phyloP scores from a whole-genome alignment of 2,329 filamentous ascomycete species.

The Phaeosphaeriaceae sp. region DNA sequence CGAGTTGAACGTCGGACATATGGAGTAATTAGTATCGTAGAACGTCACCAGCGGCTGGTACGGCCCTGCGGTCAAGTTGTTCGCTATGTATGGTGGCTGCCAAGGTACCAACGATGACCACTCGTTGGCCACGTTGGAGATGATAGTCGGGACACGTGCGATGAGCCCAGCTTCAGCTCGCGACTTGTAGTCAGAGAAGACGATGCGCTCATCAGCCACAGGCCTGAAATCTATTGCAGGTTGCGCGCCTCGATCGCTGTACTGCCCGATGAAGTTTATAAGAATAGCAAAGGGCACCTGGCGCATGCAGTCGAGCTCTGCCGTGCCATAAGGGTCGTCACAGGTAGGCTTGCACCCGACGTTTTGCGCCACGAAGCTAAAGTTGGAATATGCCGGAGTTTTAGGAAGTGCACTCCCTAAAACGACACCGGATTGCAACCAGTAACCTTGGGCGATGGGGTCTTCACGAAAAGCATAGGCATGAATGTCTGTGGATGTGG shows the following conservation, averaged over 20 bases:
- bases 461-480: conserved; percentile 52
- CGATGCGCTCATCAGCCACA: conserved; percentile 22
- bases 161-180: conserved; percentile 12
- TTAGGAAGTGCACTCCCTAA: background rate
- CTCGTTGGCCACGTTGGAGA: conserved; percentile 21
- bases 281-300: conserved; percentile 31
- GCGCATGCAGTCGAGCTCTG: conserved; percentile 46
- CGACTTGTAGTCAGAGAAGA: conserved; percentile 27
- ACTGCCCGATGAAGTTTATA: conserved; percentile 38
- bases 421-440: background rate
- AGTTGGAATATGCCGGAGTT: conserved; percentile 21
- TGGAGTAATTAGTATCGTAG: background rate
- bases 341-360: conserved; percentile 8
- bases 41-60: conserved; percentile 3
- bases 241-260: conserved; percentile 25
- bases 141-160: conserved; percentile 15
- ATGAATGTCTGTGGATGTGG: background rate
- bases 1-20: conserved; percentile 18
- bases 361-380: conserved; percentile 13
- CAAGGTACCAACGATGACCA: conserved; percentile 11
- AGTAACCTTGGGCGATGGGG: conserved; percentile 53
- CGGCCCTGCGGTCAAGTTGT: conserved; percentile 9
- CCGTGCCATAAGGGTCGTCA: conserved; percentile 2
- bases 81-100: too few species aligned
- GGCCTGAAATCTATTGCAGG: conserved; percentile 31